These are phyloP conservation scores for Wallacemonas sp. DNA, from an alignment of 208 protist genomes.

Conservation along the genomic window DNA sequence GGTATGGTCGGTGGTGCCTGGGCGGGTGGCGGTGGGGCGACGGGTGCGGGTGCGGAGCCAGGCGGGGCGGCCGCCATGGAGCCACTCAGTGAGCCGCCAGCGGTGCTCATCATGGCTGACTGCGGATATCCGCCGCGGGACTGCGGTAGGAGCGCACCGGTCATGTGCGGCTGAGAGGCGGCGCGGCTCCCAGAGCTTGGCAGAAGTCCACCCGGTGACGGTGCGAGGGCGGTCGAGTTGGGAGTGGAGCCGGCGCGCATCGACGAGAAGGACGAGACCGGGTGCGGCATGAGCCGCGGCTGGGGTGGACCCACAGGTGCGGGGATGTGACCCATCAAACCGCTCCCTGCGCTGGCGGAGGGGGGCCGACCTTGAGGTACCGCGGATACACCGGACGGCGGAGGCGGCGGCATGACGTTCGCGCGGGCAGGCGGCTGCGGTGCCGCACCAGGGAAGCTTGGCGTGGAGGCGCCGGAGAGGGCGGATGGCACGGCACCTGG, in stretches of 20 bases:
- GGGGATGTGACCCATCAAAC: constrained; percentile 1
- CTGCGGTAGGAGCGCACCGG: not conserved
- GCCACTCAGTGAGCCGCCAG: not conserved
- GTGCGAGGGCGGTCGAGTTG: not conserved
- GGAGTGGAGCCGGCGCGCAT: constrained; percentile 27
- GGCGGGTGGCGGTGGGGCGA: not conserved
- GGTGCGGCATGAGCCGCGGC: constrained; percentile 67
- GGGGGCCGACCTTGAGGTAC: not conserved
- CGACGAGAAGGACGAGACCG: constrained; percentile 63
- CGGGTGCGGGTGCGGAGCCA: not conserved
- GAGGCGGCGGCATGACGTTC: not conserved
- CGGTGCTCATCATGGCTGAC: not conserved
- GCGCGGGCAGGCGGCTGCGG: not conserved
- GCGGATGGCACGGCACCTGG: not conserved
- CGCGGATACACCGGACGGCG: not conserved
- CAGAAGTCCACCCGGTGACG: constrained; percentile 1
- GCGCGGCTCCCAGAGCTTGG: not conserved
- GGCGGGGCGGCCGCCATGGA: not conserved
- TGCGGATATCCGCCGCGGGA: not conserved
- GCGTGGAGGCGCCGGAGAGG: not conserved
- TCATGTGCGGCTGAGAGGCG: constrained; percentile 2
- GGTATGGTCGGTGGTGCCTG: not conserved
- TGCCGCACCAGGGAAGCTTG: not conserved
- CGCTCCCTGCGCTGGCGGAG: not conserved
- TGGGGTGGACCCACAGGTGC: constrained; percentile 20